These are phyloP conservation scores for Cladorrhinum sp. DNA, from an alignment of 2,329 filamentous ascomycete genomes.

Conservation along the genomic window DNA sequence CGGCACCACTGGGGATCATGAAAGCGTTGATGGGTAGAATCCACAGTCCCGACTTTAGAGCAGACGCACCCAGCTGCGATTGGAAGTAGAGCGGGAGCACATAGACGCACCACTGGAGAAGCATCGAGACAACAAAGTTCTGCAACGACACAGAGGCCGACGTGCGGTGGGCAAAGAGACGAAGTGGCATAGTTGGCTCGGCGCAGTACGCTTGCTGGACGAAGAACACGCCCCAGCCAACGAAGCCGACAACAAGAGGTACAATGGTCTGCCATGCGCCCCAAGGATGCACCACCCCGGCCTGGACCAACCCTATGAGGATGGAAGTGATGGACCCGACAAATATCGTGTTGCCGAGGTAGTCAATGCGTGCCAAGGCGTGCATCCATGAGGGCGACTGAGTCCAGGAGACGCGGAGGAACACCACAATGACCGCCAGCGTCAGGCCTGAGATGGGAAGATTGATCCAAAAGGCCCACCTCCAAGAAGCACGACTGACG, in stretches of 20 bases:
- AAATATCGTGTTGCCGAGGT: slow-evolving; percentile 33
- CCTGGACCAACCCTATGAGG: slow-evolving; percentile 32
- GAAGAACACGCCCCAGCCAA: slow-evolving; percentile 10
- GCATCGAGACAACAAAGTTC: not conserved
- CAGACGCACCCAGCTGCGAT: slow-evolving; percentile 40
- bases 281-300: slow-evolving; percentile 41
- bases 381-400: not conserved
- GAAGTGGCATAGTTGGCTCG: not conserved
- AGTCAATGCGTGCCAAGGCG: slow-evolving; percentile 23
- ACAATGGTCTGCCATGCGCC: slow-evolving; percentile 32
- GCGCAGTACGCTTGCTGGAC: slow-evolving; percentile 7
- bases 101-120: slow-evolving; percentile 31
- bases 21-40: slow-evolving; percentile 42
- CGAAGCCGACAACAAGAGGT: slow-evolving; percentile 41
- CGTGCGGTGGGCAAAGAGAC: not conserved
- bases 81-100: slow-evolving; percentile 53
- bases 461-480: slow-evolving; percentile 39
- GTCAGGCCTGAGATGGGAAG: slow-evolving; percentile 27
- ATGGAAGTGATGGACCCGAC: slow-evolving; percentile 40
- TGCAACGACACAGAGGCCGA: not conserved
- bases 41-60: slow-evolving; percentile 42
- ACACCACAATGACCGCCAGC: slow-evolving; percentile 33
- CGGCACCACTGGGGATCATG: slow-evolving; percentile 41
- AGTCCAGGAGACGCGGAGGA: slow-evolving; percentile 38
- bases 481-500: slow-evolving; percentile 16